A percentile compares a stretch with the other conserved stretches of the same genome.
Conservation (phyloP, 2,329 filamentous ascomycete genomes). For the Graphilbum sp. region DNA sequence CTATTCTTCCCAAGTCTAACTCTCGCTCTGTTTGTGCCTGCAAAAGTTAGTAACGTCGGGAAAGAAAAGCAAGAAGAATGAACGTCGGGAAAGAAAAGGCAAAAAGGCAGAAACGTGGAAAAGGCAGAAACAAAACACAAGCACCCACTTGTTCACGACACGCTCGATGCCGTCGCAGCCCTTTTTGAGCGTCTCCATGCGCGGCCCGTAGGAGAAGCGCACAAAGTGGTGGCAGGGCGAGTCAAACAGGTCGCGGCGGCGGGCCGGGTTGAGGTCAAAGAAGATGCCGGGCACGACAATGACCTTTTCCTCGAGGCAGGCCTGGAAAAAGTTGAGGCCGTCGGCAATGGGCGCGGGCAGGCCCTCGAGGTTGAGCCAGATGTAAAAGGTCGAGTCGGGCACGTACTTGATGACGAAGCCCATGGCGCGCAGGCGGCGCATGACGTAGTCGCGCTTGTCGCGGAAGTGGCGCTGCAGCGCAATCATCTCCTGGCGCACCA, state of each 20-base stretch:
- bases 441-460: conserved; percentile 82
- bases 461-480: conserved; percentile 80
- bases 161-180: conserved; percentile 76
- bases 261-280: conserved; percentile 87
- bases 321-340: conserved; percentile 92
- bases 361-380: conserved; percentile 53
- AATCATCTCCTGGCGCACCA: conserved; percentile 73
- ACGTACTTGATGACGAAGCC: conserved; percentile 74
- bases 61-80: too few relatives aligned
- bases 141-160: conserved; percentile 52
- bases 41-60: too few relatives aligned
- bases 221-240: conserved; percentile 89
- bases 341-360: conserved; percentile 74
- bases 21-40: too few relatives aligned
- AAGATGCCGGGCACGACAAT: conserved; percentile 97
- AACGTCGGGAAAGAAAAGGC: too few relatives aligned
- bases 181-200: conserved; percentile 60
- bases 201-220: conserved; percentile 68
- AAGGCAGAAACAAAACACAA: too few relatives aligned
- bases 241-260: conserved; percentile 82
- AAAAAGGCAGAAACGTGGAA: too few relatives aligned
- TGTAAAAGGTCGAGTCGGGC: conserved; percentile 87
- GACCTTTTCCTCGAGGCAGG: conserved; percentile 82
- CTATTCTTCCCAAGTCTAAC: too few relatives aligned
- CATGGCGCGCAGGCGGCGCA: conserved; percentile 64